These are phyloP conservation scores for Luffa acutangula DNA, from an alignment of 306 rosid genomes.

Conservation along the genomic window DNA sequence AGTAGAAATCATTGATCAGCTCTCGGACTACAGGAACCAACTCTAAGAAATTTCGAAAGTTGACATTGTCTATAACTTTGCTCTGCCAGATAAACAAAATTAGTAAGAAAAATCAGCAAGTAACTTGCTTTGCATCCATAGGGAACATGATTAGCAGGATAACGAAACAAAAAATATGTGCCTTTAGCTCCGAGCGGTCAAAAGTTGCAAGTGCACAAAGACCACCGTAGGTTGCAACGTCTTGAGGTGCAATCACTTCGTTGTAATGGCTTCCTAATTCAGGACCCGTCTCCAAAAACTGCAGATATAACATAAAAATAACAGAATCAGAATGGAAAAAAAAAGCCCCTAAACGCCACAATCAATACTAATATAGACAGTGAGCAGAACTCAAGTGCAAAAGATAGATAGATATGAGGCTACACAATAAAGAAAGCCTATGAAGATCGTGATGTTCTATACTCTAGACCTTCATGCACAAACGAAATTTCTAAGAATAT, in stretches of 20 bases:
- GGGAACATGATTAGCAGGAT: constrained; percentile 1
- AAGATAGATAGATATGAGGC: not conserved
- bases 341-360: constrained; percentile 5
- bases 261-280: constrained; percentile 73
- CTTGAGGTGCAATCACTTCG: constrained; percentile 94
- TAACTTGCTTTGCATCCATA: not conserved
- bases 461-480: not conserved
- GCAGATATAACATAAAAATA: constrained; percentile 15
- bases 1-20: constrained; percentile 87
- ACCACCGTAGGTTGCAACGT: constrained; percentile 96
- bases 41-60: constrained; percentile 88
- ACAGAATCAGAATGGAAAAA: not conserved
- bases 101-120: constrained; percentile 15
- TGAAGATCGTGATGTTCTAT: not conserved
- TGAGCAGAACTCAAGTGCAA: not conserved
- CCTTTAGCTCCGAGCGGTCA: constrained; percentile 92
- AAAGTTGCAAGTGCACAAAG: constrained; percentile 98
- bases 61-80: constrained; percentile 85
- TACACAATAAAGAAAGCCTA: not conserved
- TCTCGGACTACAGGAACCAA: constrained; percentile 95
- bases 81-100: constrained; percentile 41
- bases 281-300: constrained; percentile 81
- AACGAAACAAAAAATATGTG: constrained; percentile 19
- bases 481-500: not conserved
- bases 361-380: constrained; percentile 19